Percentiles rank a stretch among this genome's conserved stretches.
Conservation (phyloP, 345 rosid genomes). For the Leavenworthia alabamica region DNA sequence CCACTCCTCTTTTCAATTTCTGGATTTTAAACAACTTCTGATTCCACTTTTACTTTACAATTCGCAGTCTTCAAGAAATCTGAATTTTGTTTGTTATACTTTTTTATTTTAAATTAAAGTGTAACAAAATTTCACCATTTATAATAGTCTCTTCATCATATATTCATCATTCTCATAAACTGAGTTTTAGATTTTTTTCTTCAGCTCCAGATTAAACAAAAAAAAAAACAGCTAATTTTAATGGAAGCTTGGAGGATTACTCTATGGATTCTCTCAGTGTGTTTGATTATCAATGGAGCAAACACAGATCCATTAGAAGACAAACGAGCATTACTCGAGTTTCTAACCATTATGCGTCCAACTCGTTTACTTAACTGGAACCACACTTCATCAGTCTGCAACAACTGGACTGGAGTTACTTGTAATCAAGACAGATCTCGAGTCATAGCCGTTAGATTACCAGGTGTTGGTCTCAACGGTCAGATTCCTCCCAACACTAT, state of each 20-base stretch:
- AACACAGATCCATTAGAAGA: conserved; percentile 57
- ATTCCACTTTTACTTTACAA: conserved; percentile 35
- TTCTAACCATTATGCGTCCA: conserved; percentile 46
- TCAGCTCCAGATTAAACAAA: conserved; percentile 25
- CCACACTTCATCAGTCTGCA: conserved; percentile 48
- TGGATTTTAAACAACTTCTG: conserved; percentile 23
- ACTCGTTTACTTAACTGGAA: conserved; percentile 75
- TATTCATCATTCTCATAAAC: conserved; percentile 2
- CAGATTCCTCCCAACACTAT: conserved; percentile 74
- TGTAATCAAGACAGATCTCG: conserved; percentile 59
- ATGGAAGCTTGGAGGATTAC: conserved; percentile 30
- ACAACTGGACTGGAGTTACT: conserved; percentile 74
- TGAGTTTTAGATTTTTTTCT: conserved; percentile 1
- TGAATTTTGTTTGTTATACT: conserved; percentile 17
- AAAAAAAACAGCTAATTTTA: conserved; percentile 56
- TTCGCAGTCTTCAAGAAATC: conserved; percentile 55
- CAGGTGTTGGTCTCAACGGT: conserved; percentile 80
- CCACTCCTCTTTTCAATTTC: conserved; percentile 11
- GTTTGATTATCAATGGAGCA: conserved; percentile 27
- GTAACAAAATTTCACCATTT: conserved; percentile 16
- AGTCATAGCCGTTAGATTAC: conserved; percentile 64
- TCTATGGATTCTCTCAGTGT: conserved; percentile 25
- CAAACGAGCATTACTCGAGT: conserved; percentile 81
- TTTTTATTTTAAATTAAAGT: conserved; percentile 38
- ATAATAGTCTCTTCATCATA: conserved; percentile 9